These are phyloP conservation scores for Volvox carteri DNA, from an alignment of 163 green algal species.

Conservation along the genomic window DNA sequence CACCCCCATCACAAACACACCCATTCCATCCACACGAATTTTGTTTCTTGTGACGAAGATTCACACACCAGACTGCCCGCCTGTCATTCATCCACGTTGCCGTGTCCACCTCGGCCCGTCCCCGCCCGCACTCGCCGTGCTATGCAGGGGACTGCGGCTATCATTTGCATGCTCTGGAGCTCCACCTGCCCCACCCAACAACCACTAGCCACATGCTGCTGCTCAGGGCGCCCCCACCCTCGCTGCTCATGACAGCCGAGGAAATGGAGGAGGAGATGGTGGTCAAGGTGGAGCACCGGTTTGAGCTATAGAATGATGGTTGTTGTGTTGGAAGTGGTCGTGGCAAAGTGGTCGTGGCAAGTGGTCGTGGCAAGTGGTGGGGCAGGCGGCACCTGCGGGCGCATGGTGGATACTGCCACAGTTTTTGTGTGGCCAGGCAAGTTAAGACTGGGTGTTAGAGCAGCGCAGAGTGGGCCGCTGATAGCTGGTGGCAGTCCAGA, in stretches of 20 bases:
- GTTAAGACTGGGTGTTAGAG: no score
- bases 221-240: slow-evolving; percentile 42
- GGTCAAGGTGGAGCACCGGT: background rate
- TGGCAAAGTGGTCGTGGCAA: no score
- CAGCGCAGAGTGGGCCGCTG: no score
- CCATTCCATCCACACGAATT: no score
- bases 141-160: slow-evolving; percentile 69
- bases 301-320: no score
- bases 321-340: no score
- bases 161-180: slow-evolving; percentile 62
- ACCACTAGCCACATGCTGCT: slow-evolving; percentile 15
- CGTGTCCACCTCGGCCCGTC: background rate
- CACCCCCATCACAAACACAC: no score
- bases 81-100: background rate
- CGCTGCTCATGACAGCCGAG: slow-evolving; percentile 23
- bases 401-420: no score
- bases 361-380: no score
- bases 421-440: no score
- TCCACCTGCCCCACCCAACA: slow-evolving; percentile 63
- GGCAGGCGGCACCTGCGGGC: no score
- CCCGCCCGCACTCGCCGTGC: background rate
- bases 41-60: background rate
- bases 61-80: background rate
- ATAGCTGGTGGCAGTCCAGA: no score
- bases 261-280: background rate